Base-by-base conservation (phyloP, 768 basidiomycete species). In the Leccinum arenicola region DNA sequence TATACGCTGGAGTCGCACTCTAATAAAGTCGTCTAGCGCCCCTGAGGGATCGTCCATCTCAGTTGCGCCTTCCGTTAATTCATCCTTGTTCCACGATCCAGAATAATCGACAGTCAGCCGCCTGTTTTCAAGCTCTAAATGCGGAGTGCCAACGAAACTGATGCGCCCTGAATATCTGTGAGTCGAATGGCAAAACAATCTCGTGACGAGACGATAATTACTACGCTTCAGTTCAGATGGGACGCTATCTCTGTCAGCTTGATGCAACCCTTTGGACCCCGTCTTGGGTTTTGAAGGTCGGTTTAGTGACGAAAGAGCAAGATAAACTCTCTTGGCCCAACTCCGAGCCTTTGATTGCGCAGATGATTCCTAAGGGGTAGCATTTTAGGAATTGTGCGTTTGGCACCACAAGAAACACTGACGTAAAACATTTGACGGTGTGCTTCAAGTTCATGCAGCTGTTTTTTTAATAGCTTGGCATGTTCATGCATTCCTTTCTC, bases 371-470 rank as follows among this genome's bases (percentile, higher is more conserved):
- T 71, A n/a, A 0, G 15, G n/a, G 15, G 4, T 54, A 47, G 49
- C 14, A 19, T 21, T 36, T 65, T 25, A 63, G 57, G 19, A n/a
- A 2, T 48, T 8, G 17, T 19, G 14, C 47, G 17, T 17, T 14
- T 36, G 31, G 19, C 12, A 47, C n/a, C 49, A 50, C 9, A 27
- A 56, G 61, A n/a, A 68, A 76, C 19, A 61, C 67, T 1, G 15
- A 90, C 91, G 65, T 84, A 72, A 57, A 84, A 84, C 6, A 80
- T 68, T 55, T 78, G 80, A 33, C 84, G 76, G 73, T 94, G 93
- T 60, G 86, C 84, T 40, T 77, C 78, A 8, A 97, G 82, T 66
- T 93, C 91, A 9, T 80, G 72, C 17, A 96, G 79, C 68, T 98
- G 95, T 45, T 78, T 78, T 58, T 82, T 80, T 6, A 98, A 73